A percentile compares a stretch with the other conserved stretches of the same genome.
Evolutionary conservation across 768 basidiomycete genomes (phyloP).

Genomic region (Amanita rimosa): DNA sequence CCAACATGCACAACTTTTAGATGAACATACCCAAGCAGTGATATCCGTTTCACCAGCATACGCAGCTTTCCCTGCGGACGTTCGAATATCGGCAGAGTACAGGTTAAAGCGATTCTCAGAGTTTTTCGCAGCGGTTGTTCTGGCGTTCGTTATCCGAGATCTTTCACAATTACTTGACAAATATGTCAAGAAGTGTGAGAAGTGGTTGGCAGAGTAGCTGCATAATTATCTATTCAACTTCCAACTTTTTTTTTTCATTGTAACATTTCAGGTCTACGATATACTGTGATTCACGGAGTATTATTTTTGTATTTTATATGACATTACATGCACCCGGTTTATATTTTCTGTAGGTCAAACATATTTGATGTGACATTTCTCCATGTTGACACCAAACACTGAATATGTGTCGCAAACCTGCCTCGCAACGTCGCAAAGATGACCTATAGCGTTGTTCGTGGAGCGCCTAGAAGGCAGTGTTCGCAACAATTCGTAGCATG

Average conservation of each 20-base stretch:
- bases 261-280: constrained; percentile 5
- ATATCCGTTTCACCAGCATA: constrained; percentile 62
- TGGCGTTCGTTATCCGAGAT: constrained; percentile 85
- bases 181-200: constrained; percentile 89
- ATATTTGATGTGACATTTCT: not conserved
- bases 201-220: constrained; percentile 74
- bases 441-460: not conserved
- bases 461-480: not conserved
- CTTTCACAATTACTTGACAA: constrained; percentile 82
- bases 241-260: not conserved
- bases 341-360: constrained; percentile 4
- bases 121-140: constrained; percentile 82
- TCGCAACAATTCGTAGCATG: not conserved
- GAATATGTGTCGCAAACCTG: too few relatives aligned
- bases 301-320: constrained; percentile 7
- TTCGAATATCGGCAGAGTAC: constrained; percentile 54
- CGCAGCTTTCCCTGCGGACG: constrained; percentile 52
- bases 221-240: not conserved
- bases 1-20: constrained; percentile 64
- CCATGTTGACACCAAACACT: not conserved
- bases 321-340: constrained; percentile 6
- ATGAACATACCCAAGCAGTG: constrained; percentile 76
- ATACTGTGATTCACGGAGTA: constrained; percentile 7
- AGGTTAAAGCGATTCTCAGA: constrained; percentile 79
- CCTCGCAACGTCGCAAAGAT: not conserved